These are phyloP conservation scores for Nakaseomyces kungkrabaensis DNA, from an alignment of 1,139 yeast genomes.

Conservation along the genomic window DNA sequence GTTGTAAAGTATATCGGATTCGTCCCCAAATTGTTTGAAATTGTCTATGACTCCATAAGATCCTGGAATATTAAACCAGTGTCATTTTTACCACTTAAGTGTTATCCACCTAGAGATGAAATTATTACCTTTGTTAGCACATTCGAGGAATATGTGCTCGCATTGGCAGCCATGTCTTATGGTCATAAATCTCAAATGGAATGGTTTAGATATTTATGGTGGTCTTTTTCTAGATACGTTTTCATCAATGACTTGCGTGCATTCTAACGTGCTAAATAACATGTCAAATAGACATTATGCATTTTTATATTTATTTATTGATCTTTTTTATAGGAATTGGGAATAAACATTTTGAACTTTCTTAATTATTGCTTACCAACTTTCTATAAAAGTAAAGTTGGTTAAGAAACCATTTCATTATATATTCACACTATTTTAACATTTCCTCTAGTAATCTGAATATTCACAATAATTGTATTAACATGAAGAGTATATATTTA, in stretches of 20 bases:
- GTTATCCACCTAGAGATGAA: neutral
- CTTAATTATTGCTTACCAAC: no score
- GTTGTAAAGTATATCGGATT: conserved; percentile 9
- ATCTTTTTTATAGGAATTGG: no score
- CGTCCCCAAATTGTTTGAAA: conserved; percentile 7
- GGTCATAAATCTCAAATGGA: conserved; percentile 89
- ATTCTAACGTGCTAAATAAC: neutral
- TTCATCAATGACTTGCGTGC: conserved; percentile 53
- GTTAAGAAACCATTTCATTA: no score
- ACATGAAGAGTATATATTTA: no score
- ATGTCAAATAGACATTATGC: no score
- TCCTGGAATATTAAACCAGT: neutral
- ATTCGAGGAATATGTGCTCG: conserved; percentile 47
- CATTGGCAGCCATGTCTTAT: conserved; percentile 66
- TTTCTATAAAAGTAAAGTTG: no score
- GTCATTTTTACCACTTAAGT: conserved; percentile 6
- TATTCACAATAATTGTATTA: no score
- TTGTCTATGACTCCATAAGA: neutral
- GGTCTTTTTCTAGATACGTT: conserved; percentile 52
- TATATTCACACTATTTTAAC: no score
- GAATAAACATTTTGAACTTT: no score
- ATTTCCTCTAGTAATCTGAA: no score
- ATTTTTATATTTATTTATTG: neutral
- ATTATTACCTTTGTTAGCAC: conserved; percentile 13
- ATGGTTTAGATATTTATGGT: conserved; percentile 93